Evolutionary conservation across 495 filamentous ascomycete species (phyloP), one percentile per base, ranked within the genome.

Genomic region (Annulohypoxylon moriforme): DNA sequence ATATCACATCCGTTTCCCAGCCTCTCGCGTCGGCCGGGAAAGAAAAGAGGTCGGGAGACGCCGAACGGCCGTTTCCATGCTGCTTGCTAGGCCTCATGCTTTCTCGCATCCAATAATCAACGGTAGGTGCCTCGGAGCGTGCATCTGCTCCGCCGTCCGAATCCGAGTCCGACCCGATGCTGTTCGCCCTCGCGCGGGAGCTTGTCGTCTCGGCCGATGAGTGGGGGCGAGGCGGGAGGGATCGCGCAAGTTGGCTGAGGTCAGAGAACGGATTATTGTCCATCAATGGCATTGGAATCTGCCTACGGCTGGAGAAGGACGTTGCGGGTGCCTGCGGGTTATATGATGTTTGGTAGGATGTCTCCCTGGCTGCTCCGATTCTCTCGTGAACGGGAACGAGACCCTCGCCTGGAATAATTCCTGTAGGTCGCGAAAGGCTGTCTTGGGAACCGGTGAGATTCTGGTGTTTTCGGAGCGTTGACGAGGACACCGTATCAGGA

Each of bases 401-500:
- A 18, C 24, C 59, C 16, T 70, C 63, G 1, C 24, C 34, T 24
- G 58, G 46, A n/a, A 59, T 14, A 50, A 36, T 58, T 38, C 22
- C 58, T 47, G 44, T 44, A 38, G 67, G 67, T 36, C 55, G 67
- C 36, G 24, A 18, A n/a, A 78, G 66, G 16, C 76, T 78, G 38
- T 78, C 76, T 64, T 76, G 74, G 13, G 74, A 74, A 38, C 67
- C 58, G n/a, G 71, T 67, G 11, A 55, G 55, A 29, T 59, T 52
- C 22, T 78, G 68, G 38, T 74, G 76, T 29, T 72, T 76, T 24
- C 78, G 78, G 34, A 88, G 77, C 0, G 84, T 85, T 13, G 81
- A 82, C 2, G 84, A 86, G 4, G 84, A 83, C 20, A 88, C 79
- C 0, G 86, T 88, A 67, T 88, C 86, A 0, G 86, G 86, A 1